These are phyloP conservation scores for Simmondsia chinensis DNA, from an alignment of 148 eudicot species.

Conservation along the genomic window DNA sequence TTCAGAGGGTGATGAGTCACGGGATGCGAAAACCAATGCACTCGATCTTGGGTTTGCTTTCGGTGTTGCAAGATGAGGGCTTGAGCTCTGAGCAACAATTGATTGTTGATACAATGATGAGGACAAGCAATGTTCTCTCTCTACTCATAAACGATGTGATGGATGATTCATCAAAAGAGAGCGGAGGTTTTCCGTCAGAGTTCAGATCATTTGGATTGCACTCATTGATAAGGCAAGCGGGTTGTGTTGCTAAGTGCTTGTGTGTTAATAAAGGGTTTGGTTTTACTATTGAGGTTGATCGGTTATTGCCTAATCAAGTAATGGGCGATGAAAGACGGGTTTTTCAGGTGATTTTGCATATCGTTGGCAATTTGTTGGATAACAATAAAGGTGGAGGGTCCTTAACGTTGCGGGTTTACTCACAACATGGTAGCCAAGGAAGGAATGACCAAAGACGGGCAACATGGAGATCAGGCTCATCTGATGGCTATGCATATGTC, in stretches of 20 bases:
- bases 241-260: constrained; percentile 68
- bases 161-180: constrained; percentile 55
- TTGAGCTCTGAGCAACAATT: constrained; percentile 29
- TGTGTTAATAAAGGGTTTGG: constrained; percentile 38
- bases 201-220: constrained; percentile 43
- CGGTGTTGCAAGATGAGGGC: constrained; percentile 51
- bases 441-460: constrained; percentile 53
- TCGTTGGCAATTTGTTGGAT: constrained; percentile 68
- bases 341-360: constrained; percentile 78
- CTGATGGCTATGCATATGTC: constrained; percentile 45
- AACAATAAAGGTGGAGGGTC: constrained; percentile 39
- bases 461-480: constrained; percentile 46
- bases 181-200: constrained; percentile 56
- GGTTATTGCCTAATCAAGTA: constrained; percentile 48
- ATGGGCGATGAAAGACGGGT: constrained; percentile 79
- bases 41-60: constrained; percentile 64
- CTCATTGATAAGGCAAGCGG: constrained; percentile 50
- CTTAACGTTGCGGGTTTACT: constrained; percentile 33
- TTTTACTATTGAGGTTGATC: constrained; percentile 55
- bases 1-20: constrained; percentile 79
- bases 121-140: constrained; percentile 63
- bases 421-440: constrained; percentile 43
- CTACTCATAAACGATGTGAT: constrained; percentile 66
- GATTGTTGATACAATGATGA: constrained; percentile 64
- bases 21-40: constrained; percentile 88